Base-by-base conservation (phyloP, 2,329 filamentous ascomycete species). In the Parafenestella ontariensis region DNA sequence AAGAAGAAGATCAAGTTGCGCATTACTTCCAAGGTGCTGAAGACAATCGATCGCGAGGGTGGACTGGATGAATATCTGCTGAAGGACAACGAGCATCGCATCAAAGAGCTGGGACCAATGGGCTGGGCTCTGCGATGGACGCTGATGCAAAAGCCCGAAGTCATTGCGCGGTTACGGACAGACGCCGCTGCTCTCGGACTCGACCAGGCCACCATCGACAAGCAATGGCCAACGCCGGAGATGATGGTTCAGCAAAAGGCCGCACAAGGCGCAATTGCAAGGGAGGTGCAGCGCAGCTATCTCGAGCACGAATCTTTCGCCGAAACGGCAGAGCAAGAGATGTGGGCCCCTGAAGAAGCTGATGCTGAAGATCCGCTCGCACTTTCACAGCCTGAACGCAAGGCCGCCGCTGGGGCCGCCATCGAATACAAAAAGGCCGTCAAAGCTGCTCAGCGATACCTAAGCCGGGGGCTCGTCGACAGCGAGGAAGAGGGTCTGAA, bases 61-160 rank as follows among this genome's bases (percentile, higher is more conserved):
- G 92, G 95, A 7, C 82, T 99, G 61, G 95, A 99, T 76, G 87
- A 92, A 70, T 99, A 99, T 78, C 81, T 99, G 41, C 82, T 96
- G 37, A 92, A 92, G 64, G 85, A 87, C 73, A 95, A 92, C 78
- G 81, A 89, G 15, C 84, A 82, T 36, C 85, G 95, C 60, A 83
- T 98, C 71, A 90, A 88, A 79, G 91, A 96, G 76, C 81, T 99
- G 52, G 95, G 95, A 5, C 87, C 94, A 47, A 89, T 89, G 62
- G 95, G 95, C 6, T 99, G 95, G 95, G 86, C 88, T 66, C 79
- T 99, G 69, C 83, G 95, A 61, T 97, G 92, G 90, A 85, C 90
- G 58, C 81, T 99, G 57, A 92, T 97, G 88, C 91, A 94, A 79
- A 92, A 87, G 4, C 79, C 82, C 1, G 78, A 79, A 18, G 84